Conservation (phyloP, 2,329 filamentous ascomycete species). For the Gremmenia infestans region DNA sequence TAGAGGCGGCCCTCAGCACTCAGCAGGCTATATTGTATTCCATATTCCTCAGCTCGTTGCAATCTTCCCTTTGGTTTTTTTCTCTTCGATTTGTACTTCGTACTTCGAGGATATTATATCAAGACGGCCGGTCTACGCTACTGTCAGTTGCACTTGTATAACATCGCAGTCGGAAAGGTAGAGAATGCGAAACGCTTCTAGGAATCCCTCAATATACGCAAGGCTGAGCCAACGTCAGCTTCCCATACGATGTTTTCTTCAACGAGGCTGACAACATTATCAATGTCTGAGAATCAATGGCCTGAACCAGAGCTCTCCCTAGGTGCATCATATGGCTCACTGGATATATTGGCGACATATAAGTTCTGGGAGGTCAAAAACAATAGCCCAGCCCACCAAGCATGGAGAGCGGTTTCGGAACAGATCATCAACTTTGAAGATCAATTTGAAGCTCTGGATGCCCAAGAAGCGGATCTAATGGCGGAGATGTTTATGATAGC, state of each 20-base stretch:
- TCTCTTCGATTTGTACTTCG: neutral
- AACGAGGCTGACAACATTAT: neutral
- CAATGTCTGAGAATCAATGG: slow-evolving; percentile 23
- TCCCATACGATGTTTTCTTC: neutral
- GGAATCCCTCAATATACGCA: neutral
- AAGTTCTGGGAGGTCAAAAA: slow-evolving; percentile 17
- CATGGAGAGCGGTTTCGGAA: slow-evolving; percentile 12
- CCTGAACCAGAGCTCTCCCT: slow-evolving; percentile 38
- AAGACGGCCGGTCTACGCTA: neutral
- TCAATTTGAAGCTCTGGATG: slow-evolving; percentile 8
- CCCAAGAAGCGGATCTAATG: slow-evolving; percentile 12
- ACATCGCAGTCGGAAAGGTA: neutral
- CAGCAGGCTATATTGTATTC: neutral
- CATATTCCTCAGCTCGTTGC: neutral
- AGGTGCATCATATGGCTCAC: slow-evolving; percentile 2
- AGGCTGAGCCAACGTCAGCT: neutral
- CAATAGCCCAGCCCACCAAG: slow-evolving; percentile 13
- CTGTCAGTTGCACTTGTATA: neutral
- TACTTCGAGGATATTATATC: neutral
- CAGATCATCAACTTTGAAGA: slow-evolving; percentile 9
- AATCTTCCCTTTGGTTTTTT: neutral
- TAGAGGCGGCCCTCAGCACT: neutral
- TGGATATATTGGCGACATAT: slow-evolving; percentile 6
- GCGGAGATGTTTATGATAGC: slow-evolving; percentile 19
- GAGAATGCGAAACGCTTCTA: neutral